These are phyloP conservation scores for Antitrichia curtipendula DNA, from an alignment of 225 moss, liverwort and hornwort species.

Conservation along the genomic window DNA sequence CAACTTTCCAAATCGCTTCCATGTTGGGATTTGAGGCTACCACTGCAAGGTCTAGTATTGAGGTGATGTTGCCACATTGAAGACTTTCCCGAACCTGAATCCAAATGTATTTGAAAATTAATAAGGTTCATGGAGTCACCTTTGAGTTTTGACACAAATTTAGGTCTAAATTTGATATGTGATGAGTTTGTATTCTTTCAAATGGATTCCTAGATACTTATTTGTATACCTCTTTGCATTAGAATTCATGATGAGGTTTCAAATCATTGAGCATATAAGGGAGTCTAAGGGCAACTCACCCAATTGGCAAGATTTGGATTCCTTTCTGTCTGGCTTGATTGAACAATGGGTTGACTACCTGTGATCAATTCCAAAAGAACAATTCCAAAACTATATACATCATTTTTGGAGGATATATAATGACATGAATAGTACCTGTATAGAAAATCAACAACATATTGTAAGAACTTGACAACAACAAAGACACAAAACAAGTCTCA, in stretches of 20 bases:
- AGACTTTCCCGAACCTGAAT: conserved; percentile 17
- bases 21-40: not conserved
- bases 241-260: not conserved
- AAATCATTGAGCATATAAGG: not conserved
- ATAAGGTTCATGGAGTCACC: not conserved
- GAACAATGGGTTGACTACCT: not conserved
- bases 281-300: not conserved
- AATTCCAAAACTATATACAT: not conserved
- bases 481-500: not conserved
- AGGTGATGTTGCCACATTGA: conserved; percentile 7
- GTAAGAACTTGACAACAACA: not conserved
- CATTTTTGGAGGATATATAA: not conserved
- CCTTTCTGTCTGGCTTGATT: not conserved
- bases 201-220: not conserved
- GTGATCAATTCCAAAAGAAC: not conserved
- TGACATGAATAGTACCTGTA: not conserved
- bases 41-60: conserved; percentile 19
- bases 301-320: not conserved
- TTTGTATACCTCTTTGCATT: not conserved
- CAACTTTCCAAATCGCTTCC: conserved; percentile 33
- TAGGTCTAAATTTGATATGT: too few species aligned
- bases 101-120: not conserved
- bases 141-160: not conserved
- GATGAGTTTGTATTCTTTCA: too few species aligned
- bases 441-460: not conserved